These are phyloP conservation scores for Talaromyces wortmannii DNA, from an alignment of 495 filamentous ascomycete species.

Conservation along the genomic window DNA sequence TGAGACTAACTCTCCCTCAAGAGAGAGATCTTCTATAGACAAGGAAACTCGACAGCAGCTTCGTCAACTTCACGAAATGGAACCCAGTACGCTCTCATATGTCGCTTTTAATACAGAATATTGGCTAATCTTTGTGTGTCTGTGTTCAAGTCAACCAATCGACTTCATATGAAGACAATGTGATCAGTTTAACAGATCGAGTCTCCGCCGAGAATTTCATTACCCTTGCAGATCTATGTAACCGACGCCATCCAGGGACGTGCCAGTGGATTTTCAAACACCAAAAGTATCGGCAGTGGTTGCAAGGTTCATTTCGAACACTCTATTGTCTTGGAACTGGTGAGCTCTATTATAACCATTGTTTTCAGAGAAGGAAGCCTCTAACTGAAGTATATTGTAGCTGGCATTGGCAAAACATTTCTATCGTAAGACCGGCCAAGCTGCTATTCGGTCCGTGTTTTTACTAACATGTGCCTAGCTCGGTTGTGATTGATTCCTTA, in stretches of 20 bases:
- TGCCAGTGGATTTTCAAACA: conserved; percentile 26
- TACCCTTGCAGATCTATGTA: conserved; percentile 21
- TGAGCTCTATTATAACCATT: conserved; percentile 6
- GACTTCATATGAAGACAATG: conserved; percentile 16
- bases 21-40: conserved; percentile 14
- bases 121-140: no score
- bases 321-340: conserved; percentile 25
- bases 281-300: conserved; percentile 15
- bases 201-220: conserved; percentile 16
- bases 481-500: conserved; percentile 19
- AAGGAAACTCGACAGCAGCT: conserved; percentile 10
- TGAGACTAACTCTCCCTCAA: background rate
- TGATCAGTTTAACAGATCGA: conserved; percentile 10
- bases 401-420: conserved; percentile 30
- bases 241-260: conserved; percentile 17
- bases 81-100: conserved; percentile 18
- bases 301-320: conserved; percentile 16
- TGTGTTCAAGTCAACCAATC: no score
- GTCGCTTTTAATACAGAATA: no score
- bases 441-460: background rate
- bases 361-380: background rate
- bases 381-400: conserved; percentile 8
- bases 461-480: conserved; percentile 9
- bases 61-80: conserved; percentile 11
- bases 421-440: conserved; percentile 16